phyloP scores from a whole-genome alignment of 2,329 filamentous ascomycete species.

The Tothia fuscella region DNA sequence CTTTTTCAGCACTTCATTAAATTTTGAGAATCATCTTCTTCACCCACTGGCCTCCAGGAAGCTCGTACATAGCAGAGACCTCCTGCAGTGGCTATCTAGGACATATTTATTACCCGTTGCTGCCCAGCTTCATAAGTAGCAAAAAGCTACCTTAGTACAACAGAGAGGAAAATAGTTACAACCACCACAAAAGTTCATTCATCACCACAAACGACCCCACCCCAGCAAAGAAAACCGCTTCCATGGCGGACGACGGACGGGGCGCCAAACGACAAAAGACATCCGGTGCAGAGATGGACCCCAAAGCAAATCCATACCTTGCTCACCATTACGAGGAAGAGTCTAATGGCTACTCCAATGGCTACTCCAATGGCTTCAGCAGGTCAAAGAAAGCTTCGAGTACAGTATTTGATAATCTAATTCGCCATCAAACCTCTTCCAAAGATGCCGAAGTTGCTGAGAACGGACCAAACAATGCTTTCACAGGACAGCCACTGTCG shows the following conservation, averaged over 20 bases:
- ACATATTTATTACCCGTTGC: too few relatives aligned
- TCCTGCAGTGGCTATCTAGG: too few relatives aligned
- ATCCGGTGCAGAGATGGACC: conserved; percentile 33
- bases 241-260: conserved; percentile 7
- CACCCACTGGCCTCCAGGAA: too few relatives aligned
- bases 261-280: conserved; percentile 43
- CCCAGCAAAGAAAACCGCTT: too few relatives aligned
- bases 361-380: conserved; percentile 20
- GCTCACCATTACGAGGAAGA: conserved; percentile 66
- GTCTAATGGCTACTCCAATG: conserved; percentile 19
- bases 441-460: conserved; percentile 62
- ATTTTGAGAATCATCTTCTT: too few relatives aligned
- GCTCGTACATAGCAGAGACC: too few relatives aligned
- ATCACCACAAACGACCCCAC: too few relatives aligned
- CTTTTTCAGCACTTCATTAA: too few relatives aligned
- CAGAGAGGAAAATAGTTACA: too few relatives aligned
- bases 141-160: too few relatives aligned
- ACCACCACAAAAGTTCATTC: too few relatives aligned
- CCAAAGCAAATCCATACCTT: conserved; percentile 70
- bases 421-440: conserved; percentile 70
- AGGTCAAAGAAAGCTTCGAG: conserved; percentile 19
- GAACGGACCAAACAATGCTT: conserved; percentile 72
- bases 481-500: conserved; percentile 67
- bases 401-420: conserved; percentile 50
- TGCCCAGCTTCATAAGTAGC: too few relatives aligned